These are phyloP conservation scores for Aristolochia contorta DNA, from an alignment of 164 flowering plant species.

Conservation along the genomic window DNA sequence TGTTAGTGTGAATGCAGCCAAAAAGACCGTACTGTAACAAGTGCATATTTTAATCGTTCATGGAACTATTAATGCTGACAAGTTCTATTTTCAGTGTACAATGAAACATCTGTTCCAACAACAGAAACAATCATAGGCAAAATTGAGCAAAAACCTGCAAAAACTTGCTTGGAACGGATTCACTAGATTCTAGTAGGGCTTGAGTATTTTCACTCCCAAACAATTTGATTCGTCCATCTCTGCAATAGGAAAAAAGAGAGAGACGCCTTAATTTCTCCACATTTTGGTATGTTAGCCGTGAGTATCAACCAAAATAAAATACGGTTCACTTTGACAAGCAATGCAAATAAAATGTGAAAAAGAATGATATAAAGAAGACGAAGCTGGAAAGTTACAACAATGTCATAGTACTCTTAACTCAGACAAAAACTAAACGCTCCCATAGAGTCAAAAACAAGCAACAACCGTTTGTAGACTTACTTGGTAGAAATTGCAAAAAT, in stretches of 20 bases:
- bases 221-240: constrained; percentile 81
- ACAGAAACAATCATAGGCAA: no score
- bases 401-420: not conserved
- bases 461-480: constrained; percentile 23
- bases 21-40: no score
- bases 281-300: not conserved
- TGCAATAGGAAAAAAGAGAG: constrained; percentile 15
- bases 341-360: not conserved
- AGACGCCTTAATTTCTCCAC: not conserved
- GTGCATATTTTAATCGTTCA: no score
- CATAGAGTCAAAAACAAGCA: not conserved
- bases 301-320: not conserved
- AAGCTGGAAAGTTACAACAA: not conserved
- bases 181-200: constrained; percentile 53
- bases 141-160: constrained; percentile 16
- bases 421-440: not conserved
- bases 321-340: no score
- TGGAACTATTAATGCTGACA: no score
- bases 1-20: no score
- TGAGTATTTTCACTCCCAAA: constrained; percentile 64
- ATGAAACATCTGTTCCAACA: no score
- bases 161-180: constrained; percentile 58
- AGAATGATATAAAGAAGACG: not conserved
- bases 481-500: constrained; percentile 71
- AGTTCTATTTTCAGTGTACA: no score